A percentile compares a stretch with the other conserved stretches of the same genome.
These are phyloP conservation scores for Leptoxyphium fumago DNA, from an alignment of 2,329 filamentous ascomycete genomes.

Conservation along the genomic window DNA sequence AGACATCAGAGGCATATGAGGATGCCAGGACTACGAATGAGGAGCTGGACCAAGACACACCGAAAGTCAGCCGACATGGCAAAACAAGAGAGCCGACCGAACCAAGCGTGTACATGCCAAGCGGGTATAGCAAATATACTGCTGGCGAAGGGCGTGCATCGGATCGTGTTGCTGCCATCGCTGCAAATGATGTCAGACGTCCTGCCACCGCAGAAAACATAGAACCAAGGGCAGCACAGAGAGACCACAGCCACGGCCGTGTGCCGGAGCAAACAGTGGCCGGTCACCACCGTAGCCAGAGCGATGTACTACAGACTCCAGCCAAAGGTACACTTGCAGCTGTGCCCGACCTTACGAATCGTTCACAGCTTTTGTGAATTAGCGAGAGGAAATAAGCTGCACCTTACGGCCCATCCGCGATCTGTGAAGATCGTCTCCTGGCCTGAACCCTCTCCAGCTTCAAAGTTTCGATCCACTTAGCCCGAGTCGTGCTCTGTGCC, in stretches of 20 bases:
- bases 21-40: conserved; percentile 11
- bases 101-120: background rate
- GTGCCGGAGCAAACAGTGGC: background rate
- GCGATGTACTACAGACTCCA: conserved; percentile 10
- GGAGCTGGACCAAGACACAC: background rate
- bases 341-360: background rate
- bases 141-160: conserved; percentile 5
- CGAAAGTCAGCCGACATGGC: background rate
- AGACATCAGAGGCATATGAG: conserved; percentile 11
- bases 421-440: no score
- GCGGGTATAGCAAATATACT: conserved; percentile 1
- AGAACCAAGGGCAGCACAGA: background rate
- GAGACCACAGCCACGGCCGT: conserved; percentile 1
- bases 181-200: conserved; percentile 7
- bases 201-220: background rate
- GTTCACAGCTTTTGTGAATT: no score
- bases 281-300: conserved; percentile 4
- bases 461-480: no score
- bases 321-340: background rate
- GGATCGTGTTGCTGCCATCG: conserved; percentile 1
- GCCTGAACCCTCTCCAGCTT: no score
- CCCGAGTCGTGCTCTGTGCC: no score
- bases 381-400: no score
- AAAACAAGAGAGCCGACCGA: background rate
- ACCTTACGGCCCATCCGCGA: no score